These are phyloP conservation scores for Paratrypanosoma confusum DNA, from an alignment of 208 protist species.

Conservation along the genomic window DNA sequence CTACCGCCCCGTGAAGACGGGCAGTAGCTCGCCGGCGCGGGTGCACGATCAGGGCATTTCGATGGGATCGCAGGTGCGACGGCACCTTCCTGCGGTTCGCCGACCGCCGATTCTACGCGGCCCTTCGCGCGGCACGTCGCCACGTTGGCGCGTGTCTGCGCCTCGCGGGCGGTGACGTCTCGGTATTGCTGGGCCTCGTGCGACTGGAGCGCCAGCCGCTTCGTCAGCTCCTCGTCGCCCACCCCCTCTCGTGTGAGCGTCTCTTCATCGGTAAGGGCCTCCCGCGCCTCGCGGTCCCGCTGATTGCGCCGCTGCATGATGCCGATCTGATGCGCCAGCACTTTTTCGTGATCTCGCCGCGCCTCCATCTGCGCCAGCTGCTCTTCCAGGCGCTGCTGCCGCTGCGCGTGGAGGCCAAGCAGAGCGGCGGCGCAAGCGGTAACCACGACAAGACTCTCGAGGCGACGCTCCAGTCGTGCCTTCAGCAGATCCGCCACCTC, in stretches of 20 bases:
- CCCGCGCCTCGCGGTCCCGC: constrained; percentile 17
- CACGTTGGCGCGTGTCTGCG: neutral
- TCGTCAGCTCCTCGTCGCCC: constrained; percentile 3
- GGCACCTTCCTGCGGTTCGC: neutral
- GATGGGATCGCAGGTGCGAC: too few relatives aligned
- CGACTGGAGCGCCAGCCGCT: neutral
- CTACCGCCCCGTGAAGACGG: too few relatives aligned
- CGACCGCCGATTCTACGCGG: neutral
- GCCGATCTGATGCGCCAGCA: neutral
- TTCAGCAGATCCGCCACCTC: too few relatives aligned
- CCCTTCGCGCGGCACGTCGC: neutral
- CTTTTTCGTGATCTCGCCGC: neutral
- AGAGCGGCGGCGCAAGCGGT: constrained; percentile 2
- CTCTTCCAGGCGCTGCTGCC: constrained; percentile 2
- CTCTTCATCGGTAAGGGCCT: constrained; percentile 38
- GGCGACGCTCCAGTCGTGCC: constrained; percentile 9
- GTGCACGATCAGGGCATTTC: too few relatives aligned
- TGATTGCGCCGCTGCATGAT: neutral
- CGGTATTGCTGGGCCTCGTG: neutral
- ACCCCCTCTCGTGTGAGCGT: constrained; percentile 18
- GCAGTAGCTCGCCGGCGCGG: too few relatives aligned
- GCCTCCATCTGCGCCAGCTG: neutral
- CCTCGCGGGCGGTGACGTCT: neutral
- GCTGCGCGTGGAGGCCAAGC: too few relatives aligned
- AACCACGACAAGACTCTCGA: constrained; percentile 7